A percentile compares a stretch with the other conserved stretches of the same genome.
These are phyloP conservation scores for Thermomyces lanuginosus DNA, from an alignment of 2,329 filamentous ascomycete species.

Conservation along the genomic window DNA sequence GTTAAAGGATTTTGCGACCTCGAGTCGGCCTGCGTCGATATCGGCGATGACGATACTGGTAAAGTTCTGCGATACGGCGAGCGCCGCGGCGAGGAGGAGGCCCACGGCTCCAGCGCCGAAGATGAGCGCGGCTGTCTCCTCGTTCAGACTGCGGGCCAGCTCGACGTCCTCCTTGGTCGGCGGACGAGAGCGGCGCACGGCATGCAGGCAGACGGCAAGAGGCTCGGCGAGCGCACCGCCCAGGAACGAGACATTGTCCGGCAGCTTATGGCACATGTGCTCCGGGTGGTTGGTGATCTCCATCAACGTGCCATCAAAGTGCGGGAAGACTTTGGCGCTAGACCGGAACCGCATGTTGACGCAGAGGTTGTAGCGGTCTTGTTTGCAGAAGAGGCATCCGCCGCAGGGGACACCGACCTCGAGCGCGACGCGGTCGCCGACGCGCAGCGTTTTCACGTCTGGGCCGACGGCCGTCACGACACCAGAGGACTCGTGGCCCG, in stretches of 20 bases:
- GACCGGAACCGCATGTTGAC: constrained; percentile 41
- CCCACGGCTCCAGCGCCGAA: constrained; percentile 48
- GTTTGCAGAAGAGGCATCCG: constrained; percentile 37
- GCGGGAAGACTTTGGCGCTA: constrained; percentile 44
- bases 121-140: constrained; percentile 35
- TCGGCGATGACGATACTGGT: constrained; percentile 43
- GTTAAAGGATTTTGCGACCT: constrained; percentile 34
- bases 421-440: constrained; percentile 75
- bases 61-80: constrained; percentile 39
- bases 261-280: constrained; percentile 43
- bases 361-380: constrained; percentile 47
- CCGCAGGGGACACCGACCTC: constrained; percentile 83
- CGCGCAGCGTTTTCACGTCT: constrained; percentile 43
- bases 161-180: constrained; percentile 20
- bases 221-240: constrained; percentile 45
- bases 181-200: constrained; percentile 38
- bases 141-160: constrained; percentile 25
- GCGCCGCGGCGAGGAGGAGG: constrained; percentile 40
- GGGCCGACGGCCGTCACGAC: constrained; percentile 56
- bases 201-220: constrained; percentile 44
- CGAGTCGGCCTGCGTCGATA: constrained; percentile 40
- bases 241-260: constrained; percentile 35
- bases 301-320: constrained; percentile 49
- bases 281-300: constrained; percentile 46
- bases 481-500: constrained; percentile 64